Base-by-base conservation (phyloP, 2,329 filamentous ascomycete species). In the Leptographium procerum region DNA sequence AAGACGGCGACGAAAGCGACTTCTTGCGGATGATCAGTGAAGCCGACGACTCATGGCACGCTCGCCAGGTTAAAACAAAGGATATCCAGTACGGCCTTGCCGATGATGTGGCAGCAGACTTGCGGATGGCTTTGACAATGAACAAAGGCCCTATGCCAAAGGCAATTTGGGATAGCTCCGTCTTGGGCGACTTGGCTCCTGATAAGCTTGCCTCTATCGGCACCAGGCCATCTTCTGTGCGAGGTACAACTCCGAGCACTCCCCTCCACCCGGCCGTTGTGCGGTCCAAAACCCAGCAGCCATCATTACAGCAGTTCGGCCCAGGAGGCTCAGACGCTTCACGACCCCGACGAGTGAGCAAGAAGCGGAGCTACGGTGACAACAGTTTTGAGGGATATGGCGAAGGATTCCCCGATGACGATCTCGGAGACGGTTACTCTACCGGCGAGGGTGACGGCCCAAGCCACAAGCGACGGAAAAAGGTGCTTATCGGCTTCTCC, bases 281-380 rank as follows among this genome's bases (percentile, higher is more conserved):
- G 45, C 70, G 75, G 29, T 64, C 72, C 57, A 77, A 77, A 68
- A 67, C 65, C 33, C 70, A 66, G 22, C 59, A 52, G 36, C 26
- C 52, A 24, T 26, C 29, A 1, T n/a, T 22, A 58, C 71, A 66
- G 53, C 71, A 72, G 47, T 60, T 69, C 2, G 45, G 31, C 14
- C 8, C 19, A 9, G 24, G 9, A 9, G 31, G 71, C 68, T 70
- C 76, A 34, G 77, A 81, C 58, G 70, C 73, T 13, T 70, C 74
- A 45, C 77, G 87, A 57, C 83, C 86, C 36, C 84, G 85, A 64
- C 79, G 88, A 53, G 75, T 77, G 58, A 78, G 82, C 61, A 89
- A 87, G 74, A 91, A 91, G 76, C 80, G 88, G 53, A 82, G 84
- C 62, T 91, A 91, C 67, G 84, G 85, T 45, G 88, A 91, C 63